Evolutionary conservation across 2,329 filamentous ascomycete species (phyloP).

Genomic region (Penicillium decumbens): DNA sequence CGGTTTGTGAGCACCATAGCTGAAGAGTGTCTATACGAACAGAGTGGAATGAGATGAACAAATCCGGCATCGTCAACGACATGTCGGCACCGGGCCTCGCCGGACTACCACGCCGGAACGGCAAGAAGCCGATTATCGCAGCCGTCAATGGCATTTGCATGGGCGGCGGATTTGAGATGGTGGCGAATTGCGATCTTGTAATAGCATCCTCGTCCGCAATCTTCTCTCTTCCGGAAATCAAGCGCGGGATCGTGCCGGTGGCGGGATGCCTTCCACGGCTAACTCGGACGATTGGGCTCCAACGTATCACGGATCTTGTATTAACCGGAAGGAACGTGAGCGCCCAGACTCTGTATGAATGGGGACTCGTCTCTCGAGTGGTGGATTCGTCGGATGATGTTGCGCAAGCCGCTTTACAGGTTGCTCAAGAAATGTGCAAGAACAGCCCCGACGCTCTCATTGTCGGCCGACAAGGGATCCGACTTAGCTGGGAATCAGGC

Average conservation of each 20-base stretch:
- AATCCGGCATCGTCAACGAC: conserved; percentile 27
- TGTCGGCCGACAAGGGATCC: conserved; percentile 63
- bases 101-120: conserved; percentile 60
- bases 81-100: conserved; percentile 55
- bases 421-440: conserved; percentile 57
- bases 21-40: neutral
- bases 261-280: conserved; percentile 67
- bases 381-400: conserved; percentile 40
- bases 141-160: conserved; percentile 72
- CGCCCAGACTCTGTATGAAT: conserved; percentile 57
- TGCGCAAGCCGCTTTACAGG: conserved; percentile 47
- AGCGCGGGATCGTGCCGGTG: conserved; percentile 64
- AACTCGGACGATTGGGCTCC: conserved; percentile 60
- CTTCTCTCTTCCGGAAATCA: conserved; percentile 69
- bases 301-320: conserved; percentile 67
- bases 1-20: neutral
- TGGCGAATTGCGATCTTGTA: conserved; percentile 67
- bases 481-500: conserved; percentile 64
- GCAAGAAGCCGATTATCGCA: conserved; percentile 70
- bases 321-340: conserved; percentile 58
- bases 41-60: conserved; percentile 53
- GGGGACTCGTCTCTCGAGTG: conserved; percentile 68
- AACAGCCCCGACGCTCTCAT: conserved; percentile 71
- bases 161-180: conserved; percentile 74
- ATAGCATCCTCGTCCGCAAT: conserved; percentile 46